These are phyloP conservation scores for Oryza brachyantha DNA, from an alignment of 176 grass and related monocot species.

Conservation along the genomic window DNA sequence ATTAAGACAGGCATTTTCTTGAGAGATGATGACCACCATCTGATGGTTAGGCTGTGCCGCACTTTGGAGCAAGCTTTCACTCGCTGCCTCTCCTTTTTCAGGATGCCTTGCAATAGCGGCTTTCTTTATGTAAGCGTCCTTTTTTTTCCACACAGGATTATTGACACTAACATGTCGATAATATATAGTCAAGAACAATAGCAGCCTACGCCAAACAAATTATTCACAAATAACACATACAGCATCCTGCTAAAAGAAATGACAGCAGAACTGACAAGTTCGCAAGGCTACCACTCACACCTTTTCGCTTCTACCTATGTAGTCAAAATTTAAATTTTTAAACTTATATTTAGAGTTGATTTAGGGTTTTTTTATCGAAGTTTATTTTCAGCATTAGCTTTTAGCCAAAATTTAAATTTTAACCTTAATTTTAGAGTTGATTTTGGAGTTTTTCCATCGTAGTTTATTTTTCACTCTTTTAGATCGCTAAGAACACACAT, in stretches of 20 bases:
- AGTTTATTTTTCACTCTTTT: too few species aligned
- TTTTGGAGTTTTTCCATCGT: too few species aligned
- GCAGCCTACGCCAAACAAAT: not conserved
- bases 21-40: not conserved
- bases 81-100: constrained; percentile 34
- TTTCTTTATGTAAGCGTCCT: not conserved
- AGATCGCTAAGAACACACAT: too few species aligned
- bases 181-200: not conserved
- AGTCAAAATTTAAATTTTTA: too few species aligned
- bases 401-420: too few species aligned
- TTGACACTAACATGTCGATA: constrained; percentile 11
- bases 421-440: too few species aligned
- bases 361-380: too few species aligned
- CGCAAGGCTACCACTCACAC: not conserved
- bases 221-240: not conserved
- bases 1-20: constrained; percentile 21
- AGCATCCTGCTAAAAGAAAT: too few species aligned
- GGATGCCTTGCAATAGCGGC: constrained; percentile 26
- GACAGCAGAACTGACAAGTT: too few species aligned
- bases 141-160: not conserved
- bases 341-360: too few species aligned
- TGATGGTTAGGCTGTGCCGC: not conserved
- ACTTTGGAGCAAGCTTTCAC: constrained; percentile 36
- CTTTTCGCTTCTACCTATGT: too few species aligned
- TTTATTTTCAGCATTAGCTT: too few species aligned